Conservation (phyloP, 495 filamentous ascomycete species). For the Xylaria longipes region DNA sequence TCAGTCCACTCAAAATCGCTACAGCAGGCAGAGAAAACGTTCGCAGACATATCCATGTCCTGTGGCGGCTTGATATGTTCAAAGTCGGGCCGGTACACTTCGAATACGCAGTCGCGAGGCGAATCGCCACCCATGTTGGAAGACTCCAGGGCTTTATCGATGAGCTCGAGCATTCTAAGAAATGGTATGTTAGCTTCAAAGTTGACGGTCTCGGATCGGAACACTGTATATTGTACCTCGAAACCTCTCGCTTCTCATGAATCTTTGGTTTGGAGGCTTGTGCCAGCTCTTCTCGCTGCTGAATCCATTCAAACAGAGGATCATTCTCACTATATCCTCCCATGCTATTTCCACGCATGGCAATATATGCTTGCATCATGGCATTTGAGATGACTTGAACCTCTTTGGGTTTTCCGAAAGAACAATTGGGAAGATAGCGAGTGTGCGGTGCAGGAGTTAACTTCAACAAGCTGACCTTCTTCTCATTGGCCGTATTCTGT, state of each 20-base stretch:
- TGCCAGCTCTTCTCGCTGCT: slow-evolving; percentile 12
- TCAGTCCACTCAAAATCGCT: slow-evolving; percentile 16
- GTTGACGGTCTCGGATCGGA: background rate
- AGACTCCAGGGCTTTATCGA: slow-evolving; percentile 28
- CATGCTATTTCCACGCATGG: slow-evolving; percentile 35
- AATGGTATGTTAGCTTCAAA: background rate
- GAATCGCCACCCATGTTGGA: slow-evolving; percentile 26
- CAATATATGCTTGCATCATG: slow-evolving; percentile 34
- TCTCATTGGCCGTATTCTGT: background rate
- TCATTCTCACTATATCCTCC: slow-evolving; percentile 7
- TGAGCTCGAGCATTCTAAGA: slow-evolving; percentile 27
- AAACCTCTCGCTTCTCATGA: slow-evolving; percentile 16
- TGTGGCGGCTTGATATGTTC: slow-evolving; percentile 24
- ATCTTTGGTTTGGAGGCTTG: slow-evolving; percentile 1
- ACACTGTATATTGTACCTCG: slow-evolving; percentile 20
- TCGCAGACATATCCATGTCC: slow-evolving; percentile 24
- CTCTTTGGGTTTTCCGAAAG: slow-evolving; percentile 11
- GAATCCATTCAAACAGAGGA: slow-evolving; percentile 30
- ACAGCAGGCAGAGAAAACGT: slow-evolving; percentile 12
- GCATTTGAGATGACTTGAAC: slow-evolving; percentile 27
- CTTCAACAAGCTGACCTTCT: slow-evolving; percentile 5
- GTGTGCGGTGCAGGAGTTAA: background rate
- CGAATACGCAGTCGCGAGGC: slow-evolving; percentile 28
- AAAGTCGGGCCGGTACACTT: slow-evolving; percentile 23
- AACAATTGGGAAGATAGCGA: slow-evolving; percentile 28